A percentile compares a stretch with the other conserved stretches of the same genome.
These are phyloP conservation scores for Xylaria hypoxylon DNA, from an alignment of 2,329 filamentous ascomycete species.

Conservation along the genomic window DNA sequence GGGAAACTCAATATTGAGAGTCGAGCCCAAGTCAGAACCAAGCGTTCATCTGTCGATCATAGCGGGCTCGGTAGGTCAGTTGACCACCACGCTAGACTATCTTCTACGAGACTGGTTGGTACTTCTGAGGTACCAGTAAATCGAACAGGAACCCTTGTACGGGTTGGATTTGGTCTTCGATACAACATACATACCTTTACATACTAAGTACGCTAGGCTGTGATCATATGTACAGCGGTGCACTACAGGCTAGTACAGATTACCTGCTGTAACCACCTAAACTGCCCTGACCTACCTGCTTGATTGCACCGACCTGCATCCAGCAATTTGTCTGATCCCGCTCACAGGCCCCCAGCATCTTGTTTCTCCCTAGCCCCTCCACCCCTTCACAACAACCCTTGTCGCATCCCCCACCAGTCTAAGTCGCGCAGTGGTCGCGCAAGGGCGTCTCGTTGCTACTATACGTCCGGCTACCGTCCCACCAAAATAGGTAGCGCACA, in stretches of 20 bases:
- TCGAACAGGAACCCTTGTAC: conserved; percentile 24
- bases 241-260: conserved; percentile 9
- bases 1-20: conserved; percentile 3
- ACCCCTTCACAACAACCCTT: conserved; percentile 14
- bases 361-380: conserved; percentile 29
- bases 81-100: conserved; percentile 8
- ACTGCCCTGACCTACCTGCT: conserved; percentile 14
- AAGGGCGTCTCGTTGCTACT: conserved; percentile 19
- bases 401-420: conserved; percentile 30
- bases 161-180: conserved; percentile 19
- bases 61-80: conserved; percentile 27
- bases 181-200: conserved; percentile 2
- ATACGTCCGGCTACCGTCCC: conserved; percentile 31
- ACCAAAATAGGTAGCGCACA: conserved; percentile 37
- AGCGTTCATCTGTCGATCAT: conserved; percentile 34
- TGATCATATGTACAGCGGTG: not conserved
- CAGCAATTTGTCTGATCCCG: conserved; percentile 31
- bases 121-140: conserved; percentile 30
- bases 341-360: conserved; percentile 36
- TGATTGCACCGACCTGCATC: conserved; percentile 24
- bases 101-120: conserved; percentile 10
- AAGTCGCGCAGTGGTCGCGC: conserved; percentile 18
- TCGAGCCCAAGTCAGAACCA: conserved; percentile 24
- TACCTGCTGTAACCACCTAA: conserved; percentile 16
- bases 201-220: too few species aligned